These are phyloP conservation scores for Xanthoconium separans DNA, from an alignment of 1,284 basidiomycete genomes.

Conservation along the genomic window DNA sequence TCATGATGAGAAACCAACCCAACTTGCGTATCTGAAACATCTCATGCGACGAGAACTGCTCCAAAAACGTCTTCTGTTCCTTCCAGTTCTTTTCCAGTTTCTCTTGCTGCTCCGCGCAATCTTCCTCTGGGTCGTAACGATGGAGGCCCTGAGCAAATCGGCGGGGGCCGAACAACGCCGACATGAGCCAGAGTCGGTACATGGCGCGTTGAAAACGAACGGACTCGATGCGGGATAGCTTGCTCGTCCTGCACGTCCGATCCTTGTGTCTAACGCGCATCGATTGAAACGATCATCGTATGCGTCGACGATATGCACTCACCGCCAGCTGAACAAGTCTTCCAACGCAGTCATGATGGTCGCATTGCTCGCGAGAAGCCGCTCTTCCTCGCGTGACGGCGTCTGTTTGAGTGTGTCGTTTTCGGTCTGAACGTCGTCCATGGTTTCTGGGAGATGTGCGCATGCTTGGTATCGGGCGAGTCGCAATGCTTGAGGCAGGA, in stretches of 20 bases:
- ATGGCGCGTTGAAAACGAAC: conserved; percentile 31
- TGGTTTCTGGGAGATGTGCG: neutral
- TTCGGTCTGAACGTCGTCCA: conserved; percentile 2
- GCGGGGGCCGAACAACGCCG: conserved; percentile 7
- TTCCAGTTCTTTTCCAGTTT: neutral
- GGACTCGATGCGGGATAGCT: conserved; percentile 30
- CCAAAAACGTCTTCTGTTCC: conserved; percentile 3
- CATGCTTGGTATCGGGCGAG: conserved; percentile 10
- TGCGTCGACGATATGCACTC: neutral
- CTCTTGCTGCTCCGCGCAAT: neutral
- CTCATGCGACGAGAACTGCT: conserved; percentile 5
- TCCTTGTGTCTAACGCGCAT: conserved; percentile 29
- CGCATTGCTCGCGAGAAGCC: conserved; percentile 21
- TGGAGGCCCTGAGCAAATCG: neutral
- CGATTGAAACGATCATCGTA: neutral
- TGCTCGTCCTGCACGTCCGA: conserved; percentile 24
- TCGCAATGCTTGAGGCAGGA: conserved; percentile 13
- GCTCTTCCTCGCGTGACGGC: conserved; percentile 24
- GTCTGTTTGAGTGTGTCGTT: conserved; percentile 7
- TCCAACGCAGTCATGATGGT: conserved; percentile 27
- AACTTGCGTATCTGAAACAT: conserved; percentile 1
- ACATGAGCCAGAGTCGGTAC: conserved; percentile 33
- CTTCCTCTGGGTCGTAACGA: neutral
- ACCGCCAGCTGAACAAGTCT: conserved; percentile 34
- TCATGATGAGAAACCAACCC: neutral